Percentiles rank a stretch among this genome's conserved stretches.
phyloP scores from a whole-genome alignment of 345 rosid species.

The Erodium maritimum region DNA sequence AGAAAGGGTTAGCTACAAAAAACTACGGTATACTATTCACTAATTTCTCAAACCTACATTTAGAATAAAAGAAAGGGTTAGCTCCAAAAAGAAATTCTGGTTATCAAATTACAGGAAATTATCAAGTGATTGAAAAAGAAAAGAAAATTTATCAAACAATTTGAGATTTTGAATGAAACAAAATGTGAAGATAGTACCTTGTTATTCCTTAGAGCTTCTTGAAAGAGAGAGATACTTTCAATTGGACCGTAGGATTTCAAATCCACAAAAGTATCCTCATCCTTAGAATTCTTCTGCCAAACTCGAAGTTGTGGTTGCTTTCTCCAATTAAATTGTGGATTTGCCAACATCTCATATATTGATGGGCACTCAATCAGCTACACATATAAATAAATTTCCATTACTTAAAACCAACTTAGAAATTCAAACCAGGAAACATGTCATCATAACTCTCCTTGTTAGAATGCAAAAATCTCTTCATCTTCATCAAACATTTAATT shows the following conservation, averaged over 20 bases:
- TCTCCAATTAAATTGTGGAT: slow-evolving; percentile 64
- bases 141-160: neutral
- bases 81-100: too few relatives aligned
- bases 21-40: neutral
- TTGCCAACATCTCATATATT: slow-evolving; percentile 79
- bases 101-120: neutral
- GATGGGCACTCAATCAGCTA: slow-evolving; percentile 88
- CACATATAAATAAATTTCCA: too few relatives aligned
- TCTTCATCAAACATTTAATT: neutral
- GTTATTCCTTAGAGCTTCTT: slow-evolving; percentile 60
- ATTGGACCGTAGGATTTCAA: slow-evolving; percentile 44
- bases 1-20: neutral
- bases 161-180: neutral
- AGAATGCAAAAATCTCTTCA: neutral
- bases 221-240: slow-evolving; percentile 46
- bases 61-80: neutral
- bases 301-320: slow-evolving; percentile 59
- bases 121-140: neutral
- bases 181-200: slow-evolving; percentile 34
- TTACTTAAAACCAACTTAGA: neutral
- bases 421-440: neutral
- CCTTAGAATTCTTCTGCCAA: slow-evolving; percentile 46
- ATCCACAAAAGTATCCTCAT: slow-evolving; percentile 29
- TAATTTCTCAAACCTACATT: neutral
- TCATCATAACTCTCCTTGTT: neutral